Evolutionary conservation across 305 asterid species (phyloP).

Genomic region (Fraxinus paxiana): DNA sequence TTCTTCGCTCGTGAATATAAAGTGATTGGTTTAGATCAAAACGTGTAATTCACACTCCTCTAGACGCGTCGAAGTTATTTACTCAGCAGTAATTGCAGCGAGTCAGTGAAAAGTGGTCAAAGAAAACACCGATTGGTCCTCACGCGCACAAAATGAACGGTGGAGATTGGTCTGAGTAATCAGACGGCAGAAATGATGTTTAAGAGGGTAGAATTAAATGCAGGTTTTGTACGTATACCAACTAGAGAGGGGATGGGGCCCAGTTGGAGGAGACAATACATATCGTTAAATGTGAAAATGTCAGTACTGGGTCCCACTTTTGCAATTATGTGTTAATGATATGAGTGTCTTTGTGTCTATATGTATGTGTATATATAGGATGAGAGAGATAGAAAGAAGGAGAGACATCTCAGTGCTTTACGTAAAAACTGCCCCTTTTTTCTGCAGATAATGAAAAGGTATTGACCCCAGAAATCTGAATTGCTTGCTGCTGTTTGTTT

Average conservation of each 20-base stretch:
- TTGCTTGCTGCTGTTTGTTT: not conserved
- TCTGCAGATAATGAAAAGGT: not conserved
- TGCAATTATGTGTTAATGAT: conserved; percentile 66
- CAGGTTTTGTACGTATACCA: conserved; percentile 27
- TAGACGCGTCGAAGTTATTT: not conserved
- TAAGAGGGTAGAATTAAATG: conserved; percentile 36
- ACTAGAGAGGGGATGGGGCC: conserved; percentile 30
- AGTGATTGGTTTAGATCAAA: not conserved
- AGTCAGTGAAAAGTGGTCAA: conserved; percentile 37
- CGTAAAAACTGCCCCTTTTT: conserved; percentile 9
- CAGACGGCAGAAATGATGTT: conserved; percentile 9
- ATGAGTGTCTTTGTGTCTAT: not conserved
- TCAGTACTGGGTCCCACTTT: conserved; percentile 32
- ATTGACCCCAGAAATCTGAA: conserved; percentile 11
- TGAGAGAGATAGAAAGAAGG: not conserved
- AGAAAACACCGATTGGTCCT: conserved; percentile 19
- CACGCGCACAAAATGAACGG: conserved; percentile 26
- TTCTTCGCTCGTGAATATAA: not conserved
- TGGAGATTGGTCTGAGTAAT: not conserved
- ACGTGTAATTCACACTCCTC: not conserved
- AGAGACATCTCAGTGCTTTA: conserved; percentile 21
- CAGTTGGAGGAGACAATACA: conserved; percentile 36
- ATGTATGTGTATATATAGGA: not conserved
- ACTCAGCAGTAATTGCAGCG: conserved; percentile 19
- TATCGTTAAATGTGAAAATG: conserved; percentile 32